These are phyloP conservation scores for Barnettozyma pratensis DNA, from an alignment of 805 yeast genomes.

Conservation along the genomic window DNA sequence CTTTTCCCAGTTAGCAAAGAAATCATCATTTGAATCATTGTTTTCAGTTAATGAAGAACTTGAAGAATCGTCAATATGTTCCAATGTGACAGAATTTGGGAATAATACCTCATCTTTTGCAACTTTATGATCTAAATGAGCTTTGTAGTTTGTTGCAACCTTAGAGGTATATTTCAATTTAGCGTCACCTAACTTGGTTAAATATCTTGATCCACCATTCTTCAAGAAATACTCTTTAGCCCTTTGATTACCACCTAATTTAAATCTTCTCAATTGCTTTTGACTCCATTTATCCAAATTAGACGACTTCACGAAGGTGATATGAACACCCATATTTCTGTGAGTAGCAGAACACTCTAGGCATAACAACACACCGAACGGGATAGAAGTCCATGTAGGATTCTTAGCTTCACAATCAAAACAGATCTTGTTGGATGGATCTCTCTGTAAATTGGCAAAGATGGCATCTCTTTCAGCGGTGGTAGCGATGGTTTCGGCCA, in stretches of 20 bases:
- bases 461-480: slow-evolving; percentile 20
- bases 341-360: slow-evolving; percentile 94
- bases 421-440: slow-evolving; percentile 74
- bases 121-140: slow-evolving; percentile 68
- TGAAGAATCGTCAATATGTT: slow-evolving; percentile 36
- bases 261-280: slow-evolving; percentile 84
- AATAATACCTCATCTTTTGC: slow-evolving; percentile 58
- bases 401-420: slow-evolving; percentile 92
- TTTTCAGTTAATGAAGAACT: slow-evolving; percentile 29
- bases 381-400: slow-evolving; percentile 98
- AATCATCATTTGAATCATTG: slow-evolving; percentile 65
- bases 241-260: slow-evolving; percentile 86
- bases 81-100: slow-evolving; percentile 72
- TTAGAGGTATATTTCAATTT: slow-evolving; percentile 74
- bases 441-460: slow-evolving; percentile 32
- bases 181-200: slow-evolving; percentile 56
- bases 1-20: slow-evolving; percentile 84
- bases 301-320: slow-evolving; percentile 89
- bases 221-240: slow-evolving; percentile 80
- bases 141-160: slow-evolving; percentile 76
- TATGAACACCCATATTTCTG: slow-evolving; percentile 93
- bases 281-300: slow-evolving; percentile 93
- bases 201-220: slow-evolving; percentile 76
- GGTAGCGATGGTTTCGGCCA: slow-evolving; percentile 20
- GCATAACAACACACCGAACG: slow-evolving; percentile 90